Evolutionary conservation across 2,329 filamentous ascomycete genomes (phyloP), one percentile per base, ranked within the genome.

Genomic region (Penicillium sp.): DNA sequence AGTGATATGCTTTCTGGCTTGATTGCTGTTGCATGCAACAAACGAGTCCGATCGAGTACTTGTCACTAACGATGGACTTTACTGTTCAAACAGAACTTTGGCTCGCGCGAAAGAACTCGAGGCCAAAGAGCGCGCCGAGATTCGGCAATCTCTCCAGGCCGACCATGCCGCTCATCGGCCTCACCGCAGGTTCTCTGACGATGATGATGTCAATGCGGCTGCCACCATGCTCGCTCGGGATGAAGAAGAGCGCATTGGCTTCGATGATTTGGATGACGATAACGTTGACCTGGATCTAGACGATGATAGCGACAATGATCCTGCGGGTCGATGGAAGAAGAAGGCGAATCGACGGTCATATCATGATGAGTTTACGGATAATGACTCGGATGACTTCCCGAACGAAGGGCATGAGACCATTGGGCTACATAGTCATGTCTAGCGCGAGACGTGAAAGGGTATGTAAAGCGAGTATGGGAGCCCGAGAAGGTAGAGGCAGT

Each of bases 311-410:
- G 68, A 73, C 40, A 68, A 69, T 52, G 73, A 71, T 43, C 68
- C 64, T 58, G 68, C 71, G 10, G 61, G 64, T 13, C 63, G 63
- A 42, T 65, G 63, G 60, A 68, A 42, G 13, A 30, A 65, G 57
- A 70, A 68, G 53, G 55, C 56, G 26, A 61, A 58, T 25, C 55
- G 60, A 48, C 45, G 80, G 79, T 69, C 82, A 77, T 78, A 87
- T 80, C 79, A 81, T 61, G 82, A 84, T 57, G 82, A 84, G 33
- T 84, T 83, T 64, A 81, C 79, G 22, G 82, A 83, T 68, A 82
- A 83, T 67, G 78, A 84, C 60, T 82, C 82, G 56, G 79, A 83
- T 67, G 74, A 73, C 37, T 75, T 76, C 62, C 76, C 76, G 28
- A 79, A 79, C 63, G 76, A 73, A 7, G 68, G 73, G 14, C 74